Evolutionary conservation across 2,329 filamentous ascomycete species (phyloP).

Genomic region (Podosphaera aphanis): DNA sequence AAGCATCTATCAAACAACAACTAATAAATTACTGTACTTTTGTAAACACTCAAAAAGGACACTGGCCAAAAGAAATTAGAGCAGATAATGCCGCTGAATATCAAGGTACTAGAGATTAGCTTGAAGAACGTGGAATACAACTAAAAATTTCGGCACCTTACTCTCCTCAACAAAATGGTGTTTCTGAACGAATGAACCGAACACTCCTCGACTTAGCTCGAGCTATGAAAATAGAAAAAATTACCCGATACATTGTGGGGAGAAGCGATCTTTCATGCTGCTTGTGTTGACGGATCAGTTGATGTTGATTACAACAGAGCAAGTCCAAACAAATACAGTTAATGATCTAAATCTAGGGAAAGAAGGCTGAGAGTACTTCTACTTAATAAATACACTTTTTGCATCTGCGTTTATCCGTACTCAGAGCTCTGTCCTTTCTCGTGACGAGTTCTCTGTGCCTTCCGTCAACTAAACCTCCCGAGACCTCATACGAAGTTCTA

Average conservation of each 20-base stretch:
- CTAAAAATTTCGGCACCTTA: not conserved
- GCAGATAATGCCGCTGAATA: not conserved
- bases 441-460: no score
- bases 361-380: no score
- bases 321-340: no score
- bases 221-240: not conserved
- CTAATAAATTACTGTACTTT: not conserved
- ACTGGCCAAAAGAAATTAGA: not conserved
- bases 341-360: no score
- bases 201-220: not conserved
- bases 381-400: no score
- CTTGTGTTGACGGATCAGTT: no score
- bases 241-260: not conserved
- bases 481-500: no score
- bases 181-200: not conserved
- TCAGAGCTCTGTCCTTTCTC: no score
- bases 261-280: not conserved
- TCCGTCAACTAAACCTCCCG: no score
- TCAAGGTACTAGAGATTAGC: not conserved
- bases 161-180: slow-evolving; percentile 1
- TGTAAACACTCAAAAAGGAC: not conserved
- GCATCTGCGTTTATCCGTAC: no score
- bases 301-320: no score
- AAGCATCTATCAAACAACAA: not conserved
- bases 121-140: not conserved